These are phyloP conservation scores for Aspergillus sp. DNA, from an alignment of 2,329 filamentous ascomycete species.

Conservation along the genomic window DNA sequence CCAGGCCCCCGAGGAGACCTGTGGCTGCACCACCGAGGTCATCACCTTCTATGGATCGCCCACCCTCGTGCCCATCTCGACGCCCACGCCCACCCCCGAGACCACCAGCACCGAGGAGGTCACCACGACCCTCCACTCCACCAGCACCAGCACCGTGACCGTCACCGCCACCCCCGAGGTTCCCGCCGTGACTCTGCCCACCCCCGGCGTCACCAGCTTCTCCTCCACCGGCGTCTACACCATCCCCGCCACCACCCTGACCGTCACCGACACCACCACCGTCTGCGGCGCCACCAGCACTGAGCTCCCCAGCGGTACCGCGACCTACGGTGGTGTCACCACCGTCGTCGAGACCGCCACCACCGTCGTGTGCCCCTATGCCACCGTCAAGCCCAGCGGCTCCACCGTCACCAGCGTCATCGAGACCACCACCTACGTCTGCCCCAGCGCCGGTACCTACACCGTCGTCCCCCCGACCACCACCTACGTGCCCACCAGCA, in stretches of 20 bases:
- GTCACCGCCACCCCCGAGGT: slow-evolving; percentile 17
- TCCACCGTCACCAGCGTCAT: slow-evolving; percentile 65
- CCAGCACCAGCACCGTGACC: slow-evolving; percentile 39
- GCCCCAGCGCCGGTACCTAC: slow-evolving; percentile 72
- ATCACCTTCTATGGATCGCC: slow-evolving; percentile 67
- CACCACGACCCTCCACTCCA: slow-evolving; percentile 37
- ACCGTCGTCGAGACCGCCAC: slow-evolving; percentile 66
- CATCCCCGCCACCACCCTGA: slow-evolving; percentile 70
- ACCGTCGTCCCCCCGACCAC: slow-evolving; percentile 66
- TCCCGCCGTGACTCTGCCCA: slow-evolving; percentile 42
- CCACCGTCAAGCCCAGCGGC: slow-evolving; percentile 59
- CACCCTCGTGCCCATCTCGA: slow-evolving; percentile 47
- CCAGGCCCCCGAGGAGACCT: slow-evolving; percentile 47
- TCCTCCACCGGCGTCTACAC: slow-evolving; percentile 71
- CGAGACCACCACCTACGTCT: slow-evolving; percentile 68
- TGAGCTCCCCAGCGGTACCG: slow-evolving; percentile 60
- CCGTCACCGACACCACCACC: slow-evolving; percentile 65
- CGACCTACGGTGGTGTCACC: slow-evolving; percentile 71
- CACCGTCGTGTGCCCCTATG: slow-evolving; percentile 69
- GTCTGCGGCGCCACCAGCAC: slow-evolving; percentile 65
- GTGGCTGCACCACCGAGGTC: slow-evolving; percentile 73
- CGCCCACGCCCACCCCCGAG: slow-evolving; percentile 23
- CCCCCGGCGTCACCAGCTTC: slow-evolving; percentile 52
- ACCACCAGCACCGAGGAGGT: slow-evolving; percentile 22
- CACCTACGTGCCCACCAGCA: slow-evolving; percentile 55